Conservation (phyloP, 2,329 filamentous ascomycete genomes). For the Myriosclerotinia curreyana region DNA sequence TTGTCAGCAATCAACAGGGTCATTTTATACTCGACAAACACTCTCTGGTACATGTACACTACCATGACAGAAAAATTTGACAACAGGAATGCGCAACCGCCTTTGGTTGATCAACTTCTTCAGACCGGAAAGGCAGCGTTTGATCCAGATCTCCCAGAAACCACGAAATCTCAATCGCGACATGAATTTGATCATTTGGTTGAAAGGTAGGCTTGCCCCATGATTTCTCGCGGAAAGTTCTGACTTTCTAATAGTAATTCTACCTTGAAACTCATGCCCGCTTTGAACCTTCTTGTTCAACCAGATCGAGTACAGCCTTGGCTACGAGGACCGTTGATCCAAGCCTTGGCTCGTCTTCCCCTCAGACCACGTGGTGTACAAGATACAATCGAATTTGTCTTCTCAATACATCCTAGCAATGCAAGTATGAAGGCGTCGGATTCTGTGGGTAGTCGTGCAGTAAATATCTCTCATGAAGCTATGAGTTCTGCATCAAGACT, state of each 20-base stretch:
- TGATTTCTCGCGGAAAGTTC: neutral
- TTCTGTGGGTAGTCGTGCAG: conserved; percentile 46
- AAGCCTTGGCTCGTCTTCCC: conserved; percentile 58
- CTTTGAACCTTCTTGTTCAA: conserved; percentile 62
- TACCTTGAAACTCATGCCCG: conserved; percentile 56
- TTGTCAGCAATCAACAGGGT: neutral
- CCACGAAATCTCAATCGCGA: conserved; percentile 18
- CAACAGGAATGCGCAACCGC: conserved; percentile 26
- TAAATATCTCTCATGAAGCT: conserved; percentile 66
- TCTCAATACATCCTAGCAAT: conserved; percentile 58
- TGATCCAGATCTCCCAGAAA: conserved; percentile 32
- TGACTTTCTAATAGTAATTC: conserved; percentile 40
- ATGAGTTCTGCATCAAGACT: conserved; percentile 61
- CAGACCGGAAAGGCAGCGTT: conserved; percentile 35
- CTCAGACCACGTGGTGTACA: conserved; percentile 62
- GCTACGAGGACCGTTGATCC: conserved; percentile 57
- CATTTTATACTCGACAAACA: neutral
- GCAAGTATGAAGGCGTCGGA: conserved; percentile 26
- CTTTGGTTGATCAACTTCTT: conserved; percentile 35
- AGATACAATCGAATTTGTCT: conserved; percentile 67
- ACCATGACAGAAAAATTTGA: neutral
- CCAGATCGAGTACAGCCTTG: conserved; percentile 57
- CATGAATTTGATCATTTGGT: conserved; percentile 25
- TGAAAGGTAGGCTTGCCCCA: conserved; percentile 26
- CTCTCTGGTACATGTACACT: neutral